Base-by-base conservation (phyloP, 73 alveolate genomes). In the Paramecium sonneborni region DNA sequence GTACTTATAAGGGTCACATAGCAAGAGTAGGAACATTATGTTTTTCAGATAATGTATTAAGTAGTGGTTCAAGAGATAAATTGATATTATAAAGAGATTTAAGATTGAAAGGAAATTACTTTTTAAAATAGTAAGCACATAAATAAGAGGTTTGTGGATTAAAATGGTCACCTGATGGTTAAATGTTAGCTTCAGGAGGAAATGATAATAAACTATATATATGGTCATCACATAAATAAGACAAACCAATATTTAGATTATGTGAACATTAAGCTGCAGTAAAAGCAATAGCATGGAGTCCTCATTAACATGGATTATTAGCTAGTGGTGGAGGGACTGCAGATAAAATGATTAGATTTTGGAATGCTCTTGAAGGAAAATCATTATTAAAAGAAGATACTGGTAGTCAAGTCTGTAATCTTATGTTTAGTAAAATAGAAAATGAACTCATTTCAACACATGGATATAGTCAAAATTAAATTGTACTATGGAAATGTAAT, bases 271-370 rank as follows among this genome's bases (percentile, higher is more conserved):
- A 91, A 43, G 99, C 99, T 5, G 99, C 99, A 2, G 99, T 99
- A 9, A 99, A 99, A 92, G 99, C 99, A n/a, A 96, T 98, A 6
- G 99, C 99, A 2, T 98, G 99, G 99, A 96, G 99, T 23, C 99
- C 99, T 3, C 99, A 98, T 94, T 96, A 98, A 93, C 99, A 95
- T 95, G 99, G 99, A 30, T 93, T 98, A 43, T 70, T 98, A 58
- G 99, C 99, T 1, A 89, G 97, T 11, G 99, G 99, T 15, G 99
- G 99, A n/a, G 99, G 99, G 10, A 97, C 99, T 14, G 99, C 99
- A 3, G 99, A 98, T 96, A 93, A 99, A 86, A 95, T 98, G 92
- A 98, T 98, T 26, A 93, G 99, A 43, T 98, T 98, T 92, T 98
- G 99, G 99, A 98, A 98, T 95, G 97, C 99, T 46, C 92, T 96